Evolutionary conservation across 1,284 basidiomycete species (phyloP).

Genomic region (Microbotryomycetes sp.): DNA sequence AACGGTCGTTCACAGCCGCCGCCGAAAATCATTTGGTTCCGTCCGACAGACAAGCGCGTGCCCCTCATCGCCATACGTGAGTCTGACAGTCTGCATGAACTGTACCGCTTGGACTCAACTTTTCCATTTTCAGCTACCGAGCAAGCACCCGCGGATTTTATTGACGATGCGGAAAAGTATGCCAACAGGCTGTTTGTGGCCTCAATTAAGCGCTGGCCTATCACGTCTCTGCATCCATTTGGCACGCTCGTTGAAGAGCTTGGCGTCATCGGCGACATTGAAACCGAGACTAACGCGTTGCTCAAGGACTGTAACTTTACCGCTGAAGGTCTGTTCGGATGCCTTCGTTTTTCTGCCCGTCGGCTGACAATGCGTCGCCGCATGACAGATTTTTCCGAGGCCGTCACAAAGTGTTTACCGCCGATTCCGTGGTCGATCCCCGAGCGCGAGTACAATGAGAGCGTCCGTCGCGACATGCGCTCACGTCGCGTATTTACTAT

Average conservation of each 20-base stretch:
- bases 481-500: conserved; percentile 82
- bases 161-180: conserved; percentile 87
- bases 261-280: conserved; percentile 94
- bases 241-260: conserved; percentile 97
- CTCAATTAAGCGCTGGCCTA: conserved; percentile 85
- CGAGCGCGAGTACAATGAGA: conserved; percentile 69
- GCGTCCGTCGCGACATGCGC: conserved; percentile 71
- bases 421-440: conserved; percentile 92
- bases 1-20: conserved; percentile 60
- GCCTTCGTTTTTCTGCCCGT: neutral
- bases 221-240: conserved; percentile 88
- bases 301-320: conserved; percentile 85
- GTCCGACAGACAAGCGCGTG: conserved; percentile 98
- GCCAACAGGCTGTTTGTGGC: conserved; percentile 89
- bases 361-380: neutral
- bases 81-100: neutral
- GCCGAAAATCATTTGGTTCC: conserved; percentile 99
- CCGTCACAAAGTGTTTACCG: conserved; percentile 91
- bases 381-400: conserved; percentile 42
- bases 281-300: conserved; percentile 94
- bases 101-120: neutral
- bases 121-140: conserved; percentile 52
- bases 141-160: conserved; percentile 92
- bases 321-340: conserved; percentile 24
- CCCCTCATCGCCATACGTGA: conserved; percentile 95